These are phyloP conservation scores for Piper betle DNA, from an alignment of 164 flowering plant genomes.

Conservation along the genomic window DNA sequence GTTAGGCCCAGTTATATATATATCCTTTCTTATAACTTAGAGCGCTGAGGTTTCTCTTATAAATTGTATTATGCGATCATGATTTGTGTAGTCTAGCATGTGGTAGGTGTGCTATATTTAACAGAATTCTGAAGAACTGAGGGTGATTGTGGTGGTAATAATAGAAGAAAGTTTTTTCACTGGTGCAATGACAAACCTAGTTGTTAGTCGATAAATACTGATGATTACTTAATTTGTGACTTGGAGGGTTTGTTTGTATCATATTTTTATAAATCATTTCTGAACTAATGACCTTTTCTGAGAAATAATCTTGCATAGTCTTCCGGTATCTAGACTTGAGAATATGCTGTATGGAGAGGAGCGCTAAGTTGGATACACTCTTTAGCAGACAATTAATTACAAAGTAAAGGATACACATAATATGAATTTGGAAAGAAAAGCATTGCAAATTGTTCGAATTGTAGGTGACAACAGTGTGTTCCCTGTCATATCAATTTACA, in stretches of 20 bases:
- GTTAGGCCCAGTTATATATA: background rate
- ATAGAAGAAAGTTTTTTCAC: background rate
- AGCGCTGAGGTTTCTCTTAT: background rate
- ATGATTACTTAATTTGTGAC: too few species aligned
- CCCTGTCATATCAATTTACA: too few species aligned
- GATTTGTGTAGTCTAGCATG: background rate
- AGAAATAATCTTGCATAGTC: background rate
- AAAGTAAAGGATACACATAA: too few species aligned
- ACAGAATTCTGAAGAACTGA: too few species aligned
- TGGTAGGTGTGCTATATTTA: background rate
- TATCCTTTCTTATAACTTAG: background rate
- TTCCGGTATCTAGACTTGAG: background rate
- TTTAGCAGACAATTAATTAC: background rate
- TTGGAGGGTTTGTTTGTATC: too few species aligned
- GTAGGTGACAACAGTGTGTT: too few species aligned
- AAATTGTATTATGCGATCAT: background rate
- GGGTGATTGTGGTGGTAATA: background rate
- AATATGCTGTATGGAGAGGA: background rate
- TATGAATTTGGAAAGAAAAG: too few species aligned
- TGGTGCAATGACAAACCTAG: background rate
- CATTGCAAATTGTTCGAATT: too few species aligned
- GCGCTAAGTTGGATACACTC: background rate
- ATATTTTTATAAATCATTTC: too few species aligned
- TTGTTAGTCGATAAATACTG: too few species aligned
- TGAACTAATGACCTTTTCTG: too few species aligned